Evolutionary conservation across 257 asterid species (phyloP), one percentile per base, ranked within the genome.

Genomic region (Coffea canephora): DNA sequence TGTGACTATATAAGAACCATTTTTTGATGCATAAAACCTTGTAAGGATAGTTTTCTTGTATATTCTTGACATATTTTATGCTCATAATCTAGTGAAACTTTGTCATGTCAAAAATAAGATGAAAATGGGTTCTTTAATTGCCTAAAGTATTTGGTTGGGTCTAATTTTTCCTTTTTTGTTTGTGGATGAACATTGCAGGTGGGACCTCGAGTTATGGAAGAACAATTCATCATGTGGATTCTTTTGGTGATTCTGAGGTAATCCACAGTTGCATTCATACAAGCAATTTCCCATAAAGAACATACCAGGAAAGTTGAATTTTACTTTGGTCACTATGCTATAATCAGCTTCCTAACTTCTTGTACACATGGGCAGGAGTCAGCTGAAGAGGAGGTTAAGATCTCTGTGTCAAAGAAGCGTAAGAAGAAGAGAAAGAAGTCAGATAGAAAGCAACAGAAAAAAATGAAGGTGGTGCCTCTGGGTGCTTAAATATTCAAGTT

Each of bases 221-320:
- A 87, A 66, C 75, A 15, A 83, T 95, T 87, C 98, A 90, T 68
- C 99, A 95, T 49, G 97, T 95, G 66, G 79, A 90, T 73, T 82
- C 93, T 80, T 95, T 93, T 85, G 93, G 86, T 66, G 96, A 93
- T 70, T 52, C 77, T 72, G 93, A 93, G 97, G 99, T 93, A 84
- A 59, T 77, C 67, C 76, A 62, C 62, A 16, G 21, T 73, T 34
- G 66, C 36, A 36, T 41, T 49, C 43, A 23, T 6, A 25, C 73
- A 11, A 19, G 48, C 45, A 69, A n/a, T 31, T 5, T 27, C 23
- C 68, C 31, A 19, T 57, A 4, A 57, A 57, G 2, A 19, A 57
- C 9, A 27, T 9, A 71, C 69, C 36, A 34, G 8, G 36, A 45
- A 11, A 52, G 15, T 66, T 45, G 55, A 9, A 41, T 43, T 74